Evolutionary conservation across 2,329 filamentous ascomycete species (phyloP).

Genomic region (Mycosphaerelloides madeirae): DNA sequence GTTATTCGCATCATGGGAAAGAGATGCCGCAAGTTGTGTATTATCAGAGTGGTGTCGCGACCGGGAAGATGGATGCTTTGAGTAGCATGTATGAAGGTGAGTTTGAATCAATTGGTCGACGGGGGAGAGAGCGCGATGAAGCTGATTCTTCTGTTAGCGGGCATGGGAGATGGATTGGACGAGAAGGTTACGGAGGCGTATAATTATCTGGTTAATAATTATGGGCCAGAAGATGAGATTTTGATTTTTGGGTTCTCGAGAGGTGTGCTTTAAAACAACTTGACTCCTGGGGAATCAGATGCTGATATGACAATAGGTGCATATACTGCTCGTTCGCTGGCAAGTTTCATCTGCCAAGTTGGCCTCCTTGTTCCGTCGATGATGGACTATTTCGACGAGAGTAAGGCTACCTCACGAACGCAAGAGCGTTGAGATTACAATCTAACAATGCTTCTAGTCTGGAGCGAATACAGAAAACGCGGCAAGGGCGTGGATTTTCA

Average conservation of each 20-base stretch:
- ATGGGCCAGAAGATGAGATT: conserved; percentile 25
- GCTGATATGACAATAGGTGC: conserved; percentile 15
- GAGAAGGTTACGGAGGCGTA: conserved; percentile 3
- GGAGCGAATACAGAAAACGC: conserved; percentile 14
- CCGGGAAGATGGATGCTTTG: neutral
- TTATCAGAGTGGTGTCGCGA: neutral
- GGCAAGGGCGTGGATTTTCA: neutral
- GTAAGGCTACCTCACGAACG: neutral
- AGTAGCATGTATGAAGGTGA: too few relatives aligned
- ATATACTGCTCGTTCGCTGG: conserved; percentile 29
- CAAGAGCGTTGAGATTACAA: too few relatives aligned
- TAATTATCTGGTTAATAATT: conserved; percentile 29
- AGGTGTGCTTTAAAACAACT: neutral
- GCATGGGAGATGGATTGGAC: too few relatives aligned
- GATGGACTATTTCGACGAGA: conserved; percentile 18
- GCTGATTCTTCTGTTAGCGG: too few relatives aligned
- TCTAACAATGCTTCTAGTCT: conserved; percentile 1
- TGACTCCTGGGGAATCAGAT: neutral
- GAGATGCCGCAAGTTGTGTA: neutral
- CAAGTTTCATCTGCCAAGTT: conserved; percentile 25
- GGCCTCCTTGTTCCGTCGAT: conserved; percentile 22
- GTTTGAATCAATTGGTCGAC: too few relatives aligned
- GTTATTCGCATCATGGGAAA: conserved; percentile 15
- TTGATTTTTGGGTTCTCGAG: conserved; percentile 30
- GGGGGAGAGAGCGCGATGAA: too few relatives aligned